These are phyloP conservation scores for Oropetium thomaeum DNA, from an alignment of 176 grass and related monocot species.

Conservation along the genomic window DNA sequence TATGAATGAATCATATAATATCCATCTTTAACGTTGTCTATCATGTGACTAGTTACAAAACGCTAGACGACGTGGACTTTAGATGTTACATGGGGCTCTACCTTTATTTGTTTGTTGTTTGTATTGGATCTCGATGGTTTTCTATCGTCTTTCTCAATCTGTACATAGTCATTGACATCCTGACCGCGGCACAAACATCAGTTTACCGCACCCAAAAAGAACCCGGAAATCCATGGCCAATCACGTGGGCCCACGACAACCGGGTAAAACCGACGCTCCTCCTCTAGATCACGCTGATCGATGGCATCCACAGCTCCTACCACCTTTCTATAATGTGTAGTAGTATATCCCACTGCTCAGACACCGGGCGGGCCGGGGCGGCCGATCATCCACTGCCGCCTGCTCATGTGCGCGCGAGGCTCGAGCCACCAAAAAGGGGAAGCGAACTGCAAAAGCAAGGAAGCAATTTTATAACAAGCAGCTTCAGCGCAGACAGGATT, in stretches of 20 bases:
- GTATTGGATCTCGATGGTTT: too few relatives aligned
- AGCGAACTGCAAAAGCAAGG: neutral
- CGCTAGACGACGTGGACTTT: too few relatives aligned
- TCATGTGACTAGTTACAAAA: too few relatives aligned
- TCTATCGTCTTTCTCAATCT: too few relatives aligned
- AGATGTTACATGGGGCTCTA: too few relatives aligned
- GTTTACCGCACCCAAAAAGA: neutral
- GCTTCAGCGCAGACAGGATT: neutral
- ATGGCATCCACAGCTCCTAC: constrained; percentile 14
- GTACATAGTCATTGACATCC: too few relatives aligned
- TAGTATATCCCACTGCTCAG: neutral
- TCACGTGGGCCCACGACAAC: constrained; percentile 37
- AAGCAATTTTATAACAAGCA: neutral
- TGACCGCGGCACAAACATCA: too few relatives aligned
- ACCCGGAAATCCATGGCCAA: constrained; percentile 39
- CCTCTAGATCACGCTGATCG: constrained; percentile 32
- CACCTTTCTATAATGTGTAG: constrained; percentile 4
- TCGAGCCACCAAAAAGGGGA: constrained; percentile 4
- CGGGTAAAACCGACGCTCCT: constrained; percentile 22
- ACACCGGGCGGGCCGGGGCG: neutral
- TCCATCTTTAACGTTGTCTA: too few relatives aligned
- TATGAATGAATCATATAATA: too few relatives aligned
- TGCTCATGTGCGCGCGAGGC: constrained; percentile 27
- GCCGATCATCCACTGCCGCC: neutral
- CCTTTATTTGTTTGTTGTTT: too few relatives aligned